These are phyloP conservation scores for Aspergillus tamarii DNA, from an alignment of 2,329 filamentous ascomycete species.

Conservation along the genomic window DNA sequence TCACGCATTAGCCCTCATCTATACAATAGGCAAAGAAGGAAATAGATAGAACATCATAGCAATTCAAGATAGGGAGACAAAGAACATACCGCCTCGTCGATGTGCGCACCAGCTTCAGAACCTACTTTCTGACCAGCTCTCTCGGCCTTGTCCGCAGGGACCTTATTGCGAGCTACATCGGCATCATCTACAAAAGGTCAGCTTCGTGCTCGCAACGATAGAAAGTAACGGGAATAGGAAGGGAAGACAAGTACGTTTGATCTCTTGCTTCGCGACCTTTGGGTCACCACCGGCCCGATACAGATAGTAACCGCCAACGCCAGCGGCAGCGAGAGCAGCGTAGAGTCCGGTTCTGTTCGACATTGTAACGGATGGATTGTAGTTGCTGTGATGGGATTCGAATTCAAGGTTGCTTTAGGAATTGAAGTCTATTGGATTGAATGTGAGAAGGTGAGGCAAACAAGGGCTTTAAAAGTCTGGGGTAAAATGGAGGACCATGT, in stretches of 20 bases:
- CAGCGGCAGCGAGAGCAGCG: constrained; percentile 62
- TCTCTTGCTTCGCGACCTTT: constrained; percentile 81
- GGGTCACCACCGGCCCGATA: constrained; percentile 82
- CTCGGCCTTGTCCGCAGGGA: constrained; percentile 68
- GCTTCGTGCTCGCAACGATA: neutral
- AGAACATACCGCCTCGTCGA: constrained; percentile 69
- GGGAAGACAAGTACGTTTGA: constrained; percentile 69
- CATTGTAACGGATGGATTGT: constrained; percentile 27
- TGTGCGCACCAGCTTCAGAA: constrained; percentile 63
- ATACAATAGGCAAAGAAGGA: neutral
- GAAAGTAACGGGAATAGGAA: neutral
- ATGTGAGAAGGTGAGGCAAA: neutral
- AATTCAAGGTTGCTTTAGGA: neutral
- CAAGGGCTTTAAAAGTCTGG: neutral
- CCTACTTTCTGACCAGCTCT: constrained; percentile 66
- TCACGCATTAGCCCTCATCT: neutral
- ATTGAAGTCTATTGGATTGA: neutral
- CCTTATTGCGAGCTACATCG: constrained; percentile 66
- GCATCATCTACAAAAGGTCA: constrained; percentile 67
- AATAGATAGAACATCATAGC: neutral
- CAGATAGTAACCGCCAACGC: constrained; percentile 83
- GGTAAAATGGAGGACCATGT: neutral
- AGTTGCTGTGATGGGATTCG: neutral
- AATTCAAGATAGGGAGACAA: neutral
- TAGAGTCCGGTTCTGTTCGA: constrained; percentile 40